A percentile compares a stretch with the other conserved stretches of the same genome.
Evolutionary conservation across 179 eudicot species (phyloP).

Genomic region (Nepenthes alata): DNA sequence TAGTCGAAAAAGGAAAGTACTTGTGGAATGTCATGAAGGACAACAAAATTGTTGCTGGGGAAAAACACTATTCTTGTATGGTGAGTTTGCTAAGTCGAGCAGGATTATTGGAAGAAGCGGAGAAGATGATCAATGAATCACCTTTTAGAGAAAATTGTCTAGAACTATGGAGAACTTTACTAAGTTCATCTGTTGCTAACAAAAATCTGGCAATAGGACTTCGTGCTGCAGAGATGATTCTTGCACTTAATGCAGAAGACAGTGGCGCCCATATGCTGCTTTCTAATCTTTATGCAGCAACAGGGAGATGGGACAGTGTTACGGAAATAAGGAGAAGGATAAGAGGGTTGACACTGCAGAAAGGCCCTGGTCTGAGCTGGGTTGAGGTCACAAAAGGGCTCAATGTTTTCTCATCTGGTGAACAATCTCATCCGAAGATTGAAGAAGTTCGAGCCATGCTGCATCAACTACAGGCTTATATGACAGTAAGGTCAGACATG

Average conservation of each 20-base stretch:
- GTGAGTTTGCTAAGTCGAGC: conserved; percentile 74
- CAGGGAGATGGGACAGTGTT: conserved; percentile 65
- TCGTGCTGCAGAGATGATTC: conserved; percentile 42
- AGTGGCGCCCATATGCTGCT: conserved; percentile 47
- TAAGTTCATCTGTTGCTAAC: conserved; percentile 50
- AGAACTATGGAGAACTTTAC: conserved; percentile 65
- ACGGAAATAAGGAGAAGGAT: conserved; percentile 49
- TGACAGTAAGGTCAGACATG: conserved; percentile 16
- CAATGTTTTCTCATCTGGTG: conserved; percentile 58
- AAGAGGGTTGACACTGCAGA: conserved; percentile 35
- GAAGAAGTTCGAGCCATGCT: conserved; percentile 40
- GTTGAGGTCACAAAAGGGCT: conserved; percentile 31
- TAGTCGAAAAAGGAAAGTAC: conserved; percentile 39
- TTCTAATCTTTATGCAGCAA: conserved; percentile 58
- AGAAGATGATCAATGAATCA: conserved; percentile 40
- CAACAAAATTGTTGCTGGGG: conserved; percentile 33
- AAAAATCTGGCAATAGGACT: conserved; percentile 39
- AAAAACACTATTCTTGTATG: conserved; percentile 79
- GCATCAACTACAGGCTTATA: conserved; percentile 25
- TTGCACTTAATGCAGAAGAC: conserved; percentile 41
- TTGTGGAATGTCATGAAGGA: conserved; percentile 61
- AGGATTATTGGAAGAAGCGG: conserved; percentile 68
- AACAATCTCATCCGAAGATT: conserved; percentile 39
- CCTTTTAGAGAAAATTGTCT: conserved; percentile 26
- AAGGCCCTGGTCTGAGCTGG: conserved; percentile 90